Evolutionary conservation across 305 asterid species (phyloP), one percentile per base, ranked within the genome.

Genomic region (Rubia balearica): DNA sequence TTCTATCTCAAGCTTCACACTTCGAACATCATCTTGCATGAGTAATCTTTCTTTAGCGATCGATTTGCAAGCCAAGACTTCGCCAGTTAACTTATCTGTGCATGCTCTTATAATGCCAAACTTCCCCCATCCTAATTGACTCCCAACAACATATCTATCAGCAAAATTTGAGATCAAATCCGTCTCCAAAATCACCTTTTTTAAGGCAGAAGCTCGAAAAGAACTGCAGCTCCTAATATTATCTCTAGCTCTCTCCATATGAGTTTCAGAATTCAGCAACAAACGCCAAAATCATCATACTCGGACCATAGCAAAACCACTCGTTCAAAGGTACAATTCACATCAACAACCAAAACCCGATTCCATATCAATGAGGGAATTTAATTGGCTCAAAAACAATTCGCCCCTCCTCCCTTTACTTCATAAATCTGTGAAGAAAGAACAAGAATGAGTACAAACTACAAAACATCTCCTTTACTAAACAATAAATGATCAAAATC

Each of bases 1-100:
- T 69, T 86, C 88, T 62, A 86, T 86, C 82, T 86, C 87, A 36
- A 84, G 87, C 86, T 86, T 86, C 73, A 84, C 84, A 65, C 81
- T 84, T 9, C 79, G 76, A 13, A 83, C 81, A 72, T 86, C 89
- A 17, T 84, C 87, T 33, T 70, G 78, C 0, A 84, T 86, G 49
- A 78, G 76, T 40, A 83, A 67, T 63, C 87, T 83, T 65, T 80
- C 86, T 65, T 84, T 86, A 6, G 91, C 76, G 40, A 86, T 86
- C 30, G 91, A 86, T 65, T 86, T 86, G 80, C 89, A 80, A 55
- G 91, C 91, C 83, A 86, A 80, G 65, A 84, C 76, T 73, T 86
- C 89, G 41, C 86, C 91, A 0, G 89, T 84, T 43, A 75, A 66
- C 78, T 80, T 85, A 77, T 83, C 83, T 0, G 81, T 53, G 70